phyloP scores from a whole-genome alignment of 352 stramenopile species.

The Stramenopiles sp. region DNA sequence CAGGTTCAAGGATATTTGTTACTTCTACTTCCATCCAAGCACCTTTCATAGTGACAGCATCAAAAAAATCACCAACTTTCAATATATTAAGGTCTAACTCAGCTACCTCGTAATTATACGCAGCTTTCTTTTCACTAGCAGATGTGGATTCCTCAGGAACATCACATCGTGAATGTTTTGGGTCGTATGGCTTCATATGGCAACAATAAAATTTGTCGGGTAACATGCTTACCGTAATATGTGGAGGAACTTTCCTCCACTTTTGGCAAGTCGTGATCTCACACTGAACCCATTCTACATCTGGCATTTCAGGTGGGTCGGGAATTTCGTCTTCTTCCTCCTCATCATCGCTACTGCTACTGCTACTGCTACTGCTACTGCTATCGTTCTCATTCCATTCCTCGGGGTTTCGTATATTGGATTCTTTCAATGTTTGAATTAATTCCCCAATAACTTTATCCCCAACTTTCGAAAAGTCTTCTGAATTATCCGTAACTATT shows the following conservation, averaged over 20 bases:
- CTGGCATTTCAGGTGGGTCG: background rate
- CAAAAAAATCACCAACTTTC: background rate
- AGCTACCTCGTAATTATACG: background rate
- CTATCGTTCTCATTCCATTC: background rate
- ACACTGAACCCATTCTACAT: background rate
- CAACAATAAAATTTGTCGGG: background rate
- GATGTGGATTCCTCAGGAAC: background rate
- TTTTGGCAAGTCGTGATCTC: background rate
- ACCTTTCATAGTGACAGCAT: background rate
- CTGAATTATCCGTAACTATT: background rate
- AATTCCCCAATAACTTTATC: background rate
- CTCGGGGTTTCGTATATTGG: background rate
- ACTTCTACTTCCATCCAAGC: background rate
- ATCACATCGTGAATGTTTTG: background rate
- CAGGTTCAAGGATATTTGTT: background rate
- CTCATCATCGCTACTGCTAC: no score
- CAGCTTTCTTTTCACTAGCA: background rate
- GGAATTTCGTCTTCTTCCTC: background rate
- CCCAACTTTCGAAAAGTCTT: background rate
- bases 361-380: no score
- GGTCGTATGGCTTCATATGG: background rate
- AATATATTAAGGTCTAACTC: background rate
- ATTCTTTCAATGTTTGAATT: background rate
- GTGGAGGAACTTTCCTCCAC: background rate
- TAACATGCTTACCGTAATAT: background rate